Percentiles rank a stretch among this genome's conserved stretches.
phyloP scores from a whole-genome alignment of 2,329 filamentous ascomycete genomes.

The Sporothrix inflata region DNA sequence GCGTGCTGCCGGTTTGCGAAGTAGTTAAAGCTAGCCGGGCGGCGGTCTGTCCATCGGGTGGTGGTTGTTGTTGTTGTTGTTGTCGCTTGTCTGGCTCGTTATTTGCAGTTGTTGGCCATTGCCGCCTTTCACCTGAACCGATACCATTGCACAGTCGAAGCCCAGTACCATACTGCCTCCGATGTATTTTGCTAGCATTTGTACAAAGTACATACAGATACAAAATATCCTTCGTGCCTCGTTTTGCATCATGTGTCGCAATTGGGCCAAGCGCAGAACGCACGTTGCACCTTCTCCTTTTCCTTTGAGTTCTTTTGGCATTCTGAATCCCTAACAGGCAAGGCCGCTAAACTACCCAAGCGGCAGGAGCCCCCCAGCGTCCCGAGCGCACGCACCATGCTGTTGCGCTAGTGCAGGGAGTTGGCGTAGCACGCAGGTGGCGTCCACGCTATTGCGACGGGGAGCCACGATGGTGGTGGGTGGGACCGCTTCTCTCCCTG shows the following conservation, averaged over 20 bases:
- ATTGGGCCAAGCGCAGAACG: neutral
- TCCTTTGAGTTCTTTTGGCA: neutral
- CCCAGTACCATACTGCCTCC: no score
- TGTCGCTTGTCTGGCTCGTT: neutral
- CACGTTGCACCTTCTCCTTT: neutral
- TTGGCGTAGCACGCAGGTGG: conserved; percentile 1
- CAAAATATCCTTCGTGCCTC: neutral
- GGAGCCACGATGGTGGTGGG: neutral
- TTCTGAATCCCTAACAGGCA: neutral
- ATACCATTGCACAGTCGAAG: no score
- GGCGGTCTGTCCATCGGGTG: neutral
- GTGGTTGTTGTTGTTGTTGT: neutral
- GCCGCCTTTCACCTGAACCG: no score
- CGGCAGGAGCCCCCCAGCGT: conserved; percentile 15
- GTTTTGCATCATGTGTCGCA: neutral
- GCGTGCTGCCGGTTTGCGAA: neutral
- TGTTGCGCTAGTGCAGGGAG: conserved; percentile 28
- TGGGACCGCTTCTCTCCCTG: conserved; percentile 10
- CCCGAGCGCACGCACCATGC: conserved; percentile 25
- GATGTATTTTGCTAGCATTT: no score
- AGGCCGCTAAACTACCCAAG: neutral
- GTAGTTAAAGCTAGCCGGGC: neutral
- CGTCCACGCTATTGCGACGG: neutral
- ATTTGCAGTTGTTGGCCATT: neutral
- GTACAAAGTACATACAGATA: no score